Conservation (phyloP, 352 stramenopile genomes). For the Phytophthora melonis region DNA sequence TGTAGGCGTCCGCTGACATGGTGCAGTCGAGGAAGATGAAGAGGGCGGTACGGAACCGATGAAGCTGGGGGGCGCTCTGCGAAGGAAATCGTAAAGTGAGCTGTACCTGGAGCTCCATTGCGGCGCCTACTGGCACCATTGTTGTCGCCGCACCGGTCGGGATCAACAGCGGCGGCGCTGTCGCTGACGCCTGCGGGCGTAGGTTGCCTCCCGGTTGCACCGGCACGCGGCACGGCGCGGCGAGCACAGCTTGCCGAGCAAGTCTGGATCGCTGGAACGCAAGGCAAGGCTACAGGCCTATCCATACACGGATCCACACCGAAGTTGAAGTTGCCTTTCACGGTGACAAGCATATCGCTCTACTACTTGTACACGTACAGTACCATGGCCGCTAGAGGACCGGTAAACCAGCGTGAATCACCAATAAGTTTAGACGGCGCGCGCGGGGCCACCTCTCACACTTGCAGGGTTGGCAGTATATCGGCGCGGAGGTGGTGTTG, state of each 20-base stretch:
- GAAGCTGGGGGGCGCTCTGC: too few species aligned
- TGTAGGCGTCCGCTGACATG: slow-evolving; percentile 22
- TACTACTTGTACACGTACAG: too few species aligned
- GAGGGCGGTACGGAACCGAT: neutral
- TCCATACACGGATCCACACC: slow-evolving; percentile 20
- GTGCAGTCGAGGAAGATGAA: neutral
- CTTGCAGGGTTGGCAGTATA: slow-evolving; percentile 1
- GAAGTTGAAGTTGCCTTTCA: slow-evolving; percentile 29
- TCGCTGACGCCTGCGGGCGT: too few species aligned
- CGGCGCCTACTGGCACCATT: too few species aligned
- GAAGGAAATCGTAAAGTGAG: too few species aligned
- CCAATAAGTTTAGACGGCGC: too few species aligned
- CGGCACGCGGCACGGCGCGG: slow-evolving; percentile 14
- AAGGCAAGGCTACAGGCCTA: slow-evolving; percentile 13
- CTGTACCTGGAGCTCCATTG: too few species aligned
- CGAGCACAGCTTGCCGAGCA: slow-evolving; percentile 2
- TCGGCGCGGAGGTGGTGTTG: neutral
- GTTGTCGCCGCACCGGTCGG: too few species aligned
- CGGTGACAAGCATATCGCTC: neutral
- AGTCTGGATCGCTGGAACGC: slow-evolving; percentile 16
- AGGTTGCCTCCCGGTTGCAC: slow-evolving; percentile 5
- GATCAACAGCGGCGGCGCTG: too few species aligned
- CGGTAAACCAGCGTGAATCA: too few species aligned
- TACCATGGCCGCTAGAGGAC: too few species aligned
- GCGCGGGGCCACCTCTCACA: too few species aligned